phyloP scores from a whole-genome alignment of 768 basidiomycete species.

The Cystobasidiopsis lactophilus region DNA sequence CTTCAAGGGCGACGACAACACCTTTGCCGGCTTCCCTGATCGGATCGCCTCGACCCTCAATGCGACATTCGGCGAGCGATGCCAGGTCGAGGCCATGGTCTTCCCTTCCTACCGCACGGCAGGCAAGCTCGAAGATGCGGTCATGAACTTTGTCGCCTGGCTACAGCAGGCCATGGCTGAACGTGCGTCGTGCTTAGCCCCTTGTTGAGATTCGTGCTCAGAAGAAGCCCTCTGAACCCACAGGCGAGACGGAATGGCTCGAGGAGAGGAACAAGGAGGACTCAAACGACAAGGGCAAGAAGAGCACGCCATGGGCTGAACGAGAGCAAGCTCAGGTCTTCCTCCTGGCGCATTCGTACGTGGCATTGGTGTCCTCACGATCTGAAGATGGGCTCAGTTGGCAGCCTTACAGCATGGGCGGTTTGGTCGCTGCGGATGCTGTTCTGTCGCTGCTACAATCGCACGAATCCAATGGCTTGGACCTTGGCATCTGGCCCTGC shows the following conservation, averaged over 20 bases:
- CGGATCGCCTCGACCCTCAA: not conserved
- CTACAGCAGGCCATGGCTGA: not conserved
- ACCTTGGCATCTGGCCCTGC: not conserved
- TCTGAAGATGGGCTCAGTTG: not conserved
- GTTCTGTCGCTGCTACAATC: not conserved
- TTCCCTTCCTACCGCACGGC: not conserved
- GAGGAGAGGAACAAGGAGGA: not conserved
- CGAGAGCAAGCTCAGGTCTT: not conserved
- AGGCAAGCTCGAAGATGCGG: not conserved
- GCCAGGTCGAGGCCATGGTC: not conserved
- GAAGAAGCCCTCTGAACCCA: too few species aligned
- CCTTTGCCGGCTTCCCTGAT: not conserved
- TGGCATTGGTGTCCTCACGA: not conserved
- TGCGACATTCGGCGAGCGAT: not conserved
- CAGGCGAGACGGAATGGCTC: not conserved
- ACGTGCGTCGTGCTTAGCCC: too few species aligned
- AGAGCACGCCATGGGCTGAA: not conserved
- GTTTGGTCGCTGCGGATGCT: not conserved
- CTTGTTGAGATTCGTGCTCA: too few species aligned
- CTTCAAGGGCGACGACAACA: constrained; percentile 1
- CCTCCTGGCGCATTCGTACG: not conserved
- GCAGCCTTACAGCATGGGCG: not conserved
- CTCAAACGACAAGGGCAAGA: not conserved
- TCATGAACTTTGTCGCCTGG: not conserved
- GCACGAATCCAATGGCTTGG: not conserved